phyloP scores from a whole-genome alignment of 768 basidiomycete genomes.

The Xanthoconium purpureum region DNA sequence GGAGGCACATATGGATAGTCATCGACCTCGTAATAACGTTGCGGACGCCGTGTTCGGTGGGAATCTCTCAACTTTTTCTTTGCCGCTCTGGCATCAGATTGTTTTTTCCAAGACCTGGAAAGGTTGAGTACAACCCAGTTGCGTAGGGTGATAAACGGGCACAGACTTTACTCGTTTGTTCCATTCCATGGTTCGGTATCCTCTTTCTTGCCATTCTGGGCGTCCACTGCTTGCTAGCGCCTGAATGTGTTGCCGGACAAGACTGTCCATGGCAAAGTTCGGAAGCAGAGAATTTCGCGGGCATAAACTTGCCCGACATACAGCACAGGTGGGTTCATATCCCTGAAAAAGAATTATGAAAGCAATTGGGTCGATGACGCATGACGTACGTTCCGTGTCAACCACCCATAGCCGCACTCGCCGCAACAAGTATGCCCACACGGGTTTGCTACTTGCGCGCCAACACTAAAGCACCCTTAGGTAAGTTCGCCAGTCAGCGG shows the following conservation, averaged over 20 bases:
- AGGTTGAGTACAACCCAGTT: not conserved
- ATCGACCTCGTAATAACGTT: slow-evolving; percentile 9
- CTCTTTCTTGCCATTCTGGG: slow-evolving; percentile 52
- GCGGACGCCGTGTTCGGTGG: slow-evolving; percentile 11
- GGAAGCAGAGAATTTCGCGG: slow-evolving; percentile 50
- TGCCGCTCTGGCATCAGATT: slow-evolving; percentile 9
- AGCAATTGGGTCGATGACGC: not conserved
- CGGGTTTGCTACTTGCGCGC: slow-evolving; percentile 60
- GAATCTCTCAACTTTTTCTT: slow-evolving; percentile 19
- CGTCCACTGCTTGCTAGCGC: slow-evolving; percentile 45
- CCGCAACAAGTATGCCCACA: slow-evolving; percentile 77
- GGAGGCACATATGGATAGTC: slow-evolving; percentile 6
- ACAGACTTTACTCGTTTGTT: slow-evolving; percentile 51
- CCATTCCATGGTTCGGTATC: slow-evolving; percentile 51
- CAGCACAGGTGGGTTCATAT: slow-evolving; percentile 49
- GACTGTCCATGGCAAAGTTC: slow-evolving; percentile 59
- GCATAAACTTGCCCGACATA: slow-evolving; percentile 53
- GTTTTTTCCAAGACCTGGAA: slow-evolving; percentile 31
- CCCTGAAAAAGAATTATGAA: slow-evolving; percentile 27
- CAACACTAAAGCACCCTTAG: slow-evolving; percentile 42
- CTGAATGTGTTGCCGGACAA: slow-evolving; percentile 57
- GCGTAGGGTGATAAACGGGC: not conserved
- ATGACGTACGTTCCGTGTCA: slow-evolving; percentile 45
- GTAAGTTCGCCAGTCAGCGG: slow-evolving; percentile 1
- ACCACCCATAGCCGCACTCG: slow-evolving; percentile 62